Evolutionary conservation across 805 yeast species (phyloP), one percentile per base, ranked within the genome.

Genomic region (Teunomyces barrocoloradensis): DNA sequence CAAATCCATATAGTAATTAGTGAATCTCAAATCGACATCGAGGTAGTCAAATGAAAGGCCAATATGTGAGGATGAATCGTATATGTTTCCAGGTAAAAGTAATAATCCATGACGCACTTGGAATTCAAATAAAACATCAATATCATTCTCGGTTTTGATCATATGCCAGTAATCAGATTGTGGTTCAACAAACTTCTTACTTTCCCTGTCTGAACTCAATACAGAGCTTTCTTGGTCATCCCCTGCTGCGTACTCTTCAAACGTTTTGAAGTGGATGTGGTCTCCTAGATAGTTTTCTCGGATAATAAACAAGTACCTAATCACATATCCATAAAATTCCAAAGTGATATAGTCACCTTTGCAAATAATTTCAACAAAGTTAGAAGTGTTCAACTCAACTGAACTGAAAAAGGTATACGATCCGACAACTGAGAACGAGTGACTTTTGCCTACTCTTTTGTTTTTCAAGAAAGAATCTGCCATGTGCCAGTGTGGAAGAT

Each of bases 401-500:
- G 75, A 72, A 10, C 78, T 72, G 62, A 71, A 80, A 55, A 78
- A 84, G 0, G 85, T 78, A 64, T 88, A 86, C 0, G 83, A 75
- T 0, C 97, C 96, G 1, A 65, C 65, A 13, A 89, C 64, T 1
- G 61, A 64, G 55, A 90, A 85, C 45, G 83, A 77, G 23, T 77
- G 69, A 0, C 90, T 81, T 50, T 82, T 70, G 0, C 96, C 98
- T 51, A 89, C 75, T 15, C 77, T 79, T 10, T 77, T 66, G 36
- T 64, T 67, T 41, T 77, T 75, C 69, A 87, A 63, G 54, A 92
- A 92, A 42, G 85, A 84, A 46, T 82, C 79, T 21, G 82, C 69
- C 0, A 98, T 91, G 59, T 89, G 95, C 96, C 98, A 94, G 1
- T 92, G 85, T 0, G 99, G 98, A 0, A 94, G 81, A 48, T 83